Conservation (phyloP, 192 early-diverging fungal species). For the Umbelopsis isabellina region DNA sequence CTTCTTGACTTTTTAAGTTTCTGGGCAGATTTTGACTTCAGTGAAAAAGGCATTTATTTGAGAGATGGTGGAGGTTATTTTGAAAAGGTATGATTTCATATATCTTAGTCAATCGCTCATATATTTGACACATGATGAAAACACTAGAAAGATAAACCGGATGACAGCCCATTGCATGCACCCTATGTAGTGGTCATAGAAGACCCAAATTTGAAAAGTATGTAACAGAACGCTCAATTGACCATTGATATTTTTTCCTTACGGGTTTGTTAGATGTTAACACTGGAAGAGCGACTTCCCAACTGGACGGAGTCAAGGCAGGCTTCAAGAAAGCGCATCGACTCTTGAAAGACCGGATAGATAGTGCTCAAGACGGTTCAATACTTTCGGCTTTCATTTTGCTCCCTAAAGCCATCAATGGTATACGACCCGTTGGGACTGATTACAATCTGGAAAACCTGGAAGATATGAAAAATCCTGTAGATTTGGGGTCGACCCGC, state of each 20-base stretch:
- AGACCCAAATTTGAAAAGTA: background rate
- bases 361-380: background rate
- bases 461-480: background rate
- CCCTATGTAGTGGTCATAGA: background rate
- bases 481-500: too few relatives aligned
- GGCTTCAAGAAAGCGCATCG: background rate
- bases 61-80: background rate
- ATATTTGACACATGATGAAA: background rate
- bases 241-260: background rate
- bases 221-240: background rate
- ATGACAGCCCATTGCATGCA: background rate
- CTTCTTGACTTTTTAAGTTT: background rate
- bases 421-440: background rate
- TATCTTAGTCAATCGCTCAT: background rate
- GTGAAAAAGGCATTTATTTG: background rate
- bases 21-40: constrained; percentile 1
- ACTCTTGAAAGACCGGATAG: background rate
- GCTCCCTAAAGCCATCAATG: background rate
- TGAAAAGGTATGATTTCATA: background rate
- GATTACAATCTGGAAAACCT: background rate
- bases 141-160: background rate
- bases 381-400: background rate
- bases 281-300: background rate
- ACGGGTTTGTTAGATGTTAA: background rate
- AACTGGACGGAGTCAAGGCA: background rate